A percentile compares a stretch with the other conserved stretches of the same genome.
Conservation (phyloP, 495 filamentous ascomycete genomes). For the Aspergillus baeticus region DNA sequence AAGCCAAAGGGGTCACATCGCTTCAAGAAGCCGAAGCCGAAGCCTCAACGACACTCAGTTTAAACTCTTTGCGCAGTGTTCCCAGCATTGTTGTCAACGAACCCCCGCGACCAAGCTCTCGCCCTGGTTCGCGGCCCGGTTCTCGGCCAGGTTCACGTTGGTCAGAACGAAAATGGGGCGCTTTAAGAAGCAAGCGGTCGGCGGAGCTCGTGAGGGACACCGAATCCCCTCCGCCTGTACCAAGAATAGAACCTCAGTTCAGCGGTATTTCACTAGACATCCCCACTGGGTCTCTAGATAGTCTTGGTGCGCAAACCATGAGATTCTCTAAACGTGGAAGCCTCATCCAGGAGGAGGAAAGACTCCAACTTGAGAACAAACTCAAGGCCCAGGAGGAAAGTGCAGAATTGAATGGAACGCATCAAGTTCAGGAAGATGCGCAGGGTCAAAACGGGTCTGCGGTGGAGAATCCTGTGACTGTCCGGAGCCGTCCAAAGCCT, state of each 20-base stretch:
- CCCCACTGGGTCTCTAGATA: conserved; percentile 52
- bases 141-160: conserved; percentile 36
- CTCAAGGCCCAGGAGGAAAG: conserved; percentile 18
- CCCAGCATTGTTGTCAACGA: conserved; percentile 47
- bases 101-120: conserved; percentile 35
- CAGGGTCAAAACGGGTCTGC: conserved; percentile 15
- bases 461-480: conserved; percentile 32
- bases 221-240: conserved; percentile 35
- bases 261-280: conserved; percentile 56
- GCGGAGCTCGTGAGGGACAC: conserved; percentile 34
- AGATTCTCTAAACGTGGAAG: conserved; percentile 60
- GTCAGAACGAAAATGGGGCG: conserved; percentile 47
- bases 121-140: conserved; percentile 29
- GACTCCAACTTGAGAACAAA: conserved; percentile 19
- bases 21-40: conserved; percentile 14
- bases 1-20: conserved; percentile 1
- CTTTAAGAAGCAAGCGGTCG: conserved; percentile 34
- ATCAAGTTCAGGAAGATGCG: neutral
- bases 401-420: neutral
- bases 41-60: conserved; percentile 16
- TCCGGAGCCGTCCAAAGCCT: conserved; percentile 40
- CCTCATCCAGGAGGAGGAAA: conserved; percentile 33
- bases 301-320: conserved; percentile 49
- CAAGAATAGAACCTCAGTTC: conserved; percentile 42
- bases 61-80: conserved; percentile 37